Conservation (phyloP, 352 stramenopile genomes). For the Thalassiosira hispida region DNA sequence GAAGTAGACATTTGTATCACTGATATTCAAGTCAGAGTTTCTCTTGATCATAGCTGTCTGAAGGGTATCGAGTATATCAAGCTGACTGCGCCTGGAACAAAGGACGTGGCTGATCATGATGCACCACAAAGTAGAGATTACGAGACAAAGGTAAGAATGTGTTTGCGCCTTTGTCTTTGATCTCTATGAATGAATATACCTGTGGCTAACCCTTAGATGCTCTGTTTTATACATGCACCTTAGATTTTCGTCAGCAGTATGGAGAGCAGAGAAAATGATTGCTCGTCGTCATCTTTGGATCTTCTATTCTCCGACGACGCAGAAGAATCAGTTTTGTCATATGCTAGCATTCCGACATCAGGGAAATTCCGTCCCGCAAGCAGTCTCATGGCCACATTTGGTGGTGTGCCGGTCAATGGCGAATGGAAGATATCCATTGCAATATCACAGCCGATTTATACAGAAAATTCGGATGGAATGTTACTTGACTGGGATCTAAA, state of each 20-base stretch:
- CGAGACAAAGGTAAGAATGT: conserved; percentile 35
- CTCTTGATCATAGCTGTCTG: conserved; percentile 27
- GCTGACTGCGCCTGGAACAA: conserved; percentile 20
- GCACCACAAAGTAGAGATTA: conserved; percentile 22
- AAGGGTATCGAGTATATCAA: conserved; percentile 37
- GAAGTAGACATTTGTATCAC: conserved; percentile 34
- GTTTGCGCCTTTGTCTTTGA: background rate
- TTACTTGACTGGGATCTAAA: conserved; percentile 36
- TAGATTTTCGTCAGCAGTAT: conserved; percentile 40
- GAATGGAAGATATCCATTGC: conserved; percentile 38
- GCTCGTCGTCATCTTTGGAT: conserved; percentile 17
- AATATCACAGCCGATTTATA: background rate
- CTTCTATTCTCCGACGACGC: conserved; percentile 39
- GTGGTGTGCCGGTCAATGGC: conserved; percentile 21
- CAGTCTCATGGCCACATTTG: conserved; percentile 21
- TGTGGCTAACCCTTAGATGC: conserved; percentile 3
- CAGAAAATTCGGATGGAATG: too few species aligned
- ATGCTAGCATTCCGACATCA: conserved; percentile 19
- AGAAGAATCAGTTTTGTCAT: conserved; percentile 29
- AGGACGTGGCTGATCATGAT: conserved; percentile 1
- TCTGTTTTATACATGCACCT: background rate
- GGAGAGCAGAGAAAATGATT: conserved; percentile 25
- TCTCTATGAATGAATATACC: background rate
- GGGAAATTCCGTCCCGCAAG: conserved; percentile 43
- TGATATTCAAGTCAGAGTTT: conserved; percentile 33